Evolutionary conservation across 768 basidiomycete genomes (phyloP).

Genomic region (Mycena floridula): DNA sequence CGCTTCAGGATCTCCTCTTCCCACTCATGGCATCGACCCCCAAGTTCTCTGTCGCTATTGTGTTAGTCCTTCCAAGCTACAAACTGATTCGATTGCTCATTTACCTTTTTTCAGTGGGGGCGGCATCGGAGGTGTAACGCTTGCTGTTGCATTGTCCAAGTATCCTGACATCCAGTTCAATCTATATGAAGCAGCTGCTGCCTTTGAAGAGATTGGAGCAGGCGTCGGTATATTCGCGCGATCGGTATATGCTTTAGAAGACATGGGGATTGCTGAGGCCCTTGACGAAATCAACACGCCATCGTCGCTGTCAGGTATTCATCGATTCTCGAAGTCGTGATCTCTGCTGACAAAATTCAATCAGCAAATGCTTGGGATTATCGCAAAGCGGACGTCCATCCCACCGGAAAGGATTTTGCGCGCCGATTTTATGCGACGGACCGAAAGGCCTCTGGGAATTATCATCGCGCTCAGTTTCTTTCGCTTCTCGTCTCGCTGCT

Average conservation of each 20-base stretch:
- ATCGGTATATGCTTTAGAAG: background rate
- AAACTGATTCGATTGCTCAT: background rate
- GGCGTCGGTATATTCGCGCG: slow-evolving; percentile 12
- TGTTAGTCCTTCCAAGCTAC: background rate
- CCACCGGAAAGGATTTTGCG: slow-evolving; percentile 2
- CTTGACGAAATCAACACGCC: background rate
- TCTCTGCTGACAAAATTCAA: too few species aligned
- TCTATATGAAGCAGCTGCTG: slow-evolving; percentile 12
- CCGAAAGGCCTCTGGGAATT: background rate
- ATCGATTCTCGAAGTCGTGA: too few species aligned
- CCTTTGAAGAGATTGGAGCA: slow-evolving; percentile 13
- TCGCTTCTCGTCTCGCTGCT: background rate
- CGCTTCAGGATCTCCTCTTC: background rate
- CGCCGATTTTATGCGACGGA: background rate
- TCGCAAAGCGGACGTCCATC: slow-evolving; percentile 9
- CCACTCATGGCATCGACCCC: background rate
- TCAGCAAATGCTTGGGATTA: slow-evolving; percentile 8
- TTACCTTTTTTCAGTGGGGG: slow-evolving; percentile 4
- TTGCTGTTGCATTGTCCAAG: slow-evolving; percentile 11
- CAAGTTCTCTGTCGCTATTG: background rate
- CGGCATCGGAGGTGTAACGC: slow-evolving; percentile 11
- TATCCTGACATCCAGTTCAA: slow-evolving; percentile 10
- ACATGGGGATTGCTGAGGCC: background rate
- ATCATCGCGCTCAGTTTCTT: background rate
- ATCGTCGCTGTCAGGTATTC: slow-evolving; percentile 7